Evolutionary conservation across 257 asterid species (phyloP), one percentile per base, ranked within the genome.

Genomic region (Nicotiana tomentosiformis): DNA sequence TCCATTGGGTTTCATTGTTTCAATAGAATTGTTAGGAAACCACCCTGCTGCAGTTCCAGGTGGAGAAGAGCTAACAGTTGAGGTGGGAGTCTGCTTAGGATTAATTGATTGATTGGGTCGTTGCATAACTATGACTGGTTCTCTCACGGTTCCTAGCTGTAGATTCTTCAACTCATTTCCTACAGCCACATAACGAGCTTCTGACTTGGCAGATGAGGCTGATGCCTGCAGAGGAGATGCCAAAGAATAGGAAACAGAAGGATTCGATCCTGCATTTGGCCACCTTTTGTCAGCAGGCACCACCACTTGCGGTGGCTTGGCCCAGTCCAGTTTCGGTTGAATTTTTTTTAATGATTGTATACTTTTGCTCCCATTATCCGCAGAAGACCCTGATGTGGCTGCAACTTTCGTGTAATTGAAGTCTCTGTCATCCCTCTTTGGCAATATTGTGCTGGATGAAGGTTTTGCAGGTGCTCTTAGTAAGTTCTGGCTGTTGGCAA

Each of bases 61-160:
- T 1, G 94, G 90, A 66, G 93, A 88, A 53, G 95, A 90, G 77
- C 89, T 84, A 11, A 89, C 49, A 84, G 69, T 85, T 60, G 92
- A 53, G 78, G 89, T 84, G 70, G 88, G 90, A 51, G 65, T 66
- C 67, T 86, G 92, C 84, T 87, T 87, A 10, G 81, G 64, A 64
- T 84, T 90, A 8, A 84, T 64, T n/a, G 91, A 84, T 78, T 87
- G 80, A 46, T 46, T 90, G 51, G 97, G 91, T 49, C 91, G 89
- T 70, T 91, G 94, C 97, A 90, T 91, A 39, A 89, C 85, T 10
- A 86, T 84, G 23, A 92, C 87, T 1, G 95, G 93, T 86, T 91
- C 97, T 89, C 90, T 91, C 37, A 91, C 89, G n/a, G 95, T 89
- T 66, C 97, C 97, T 33, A 93, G 83, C 83, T 90, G 97, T 76